Conservation (phyloP, 108 stramenopile genomes). For the Pseudonitzschia pungens region DNA sequence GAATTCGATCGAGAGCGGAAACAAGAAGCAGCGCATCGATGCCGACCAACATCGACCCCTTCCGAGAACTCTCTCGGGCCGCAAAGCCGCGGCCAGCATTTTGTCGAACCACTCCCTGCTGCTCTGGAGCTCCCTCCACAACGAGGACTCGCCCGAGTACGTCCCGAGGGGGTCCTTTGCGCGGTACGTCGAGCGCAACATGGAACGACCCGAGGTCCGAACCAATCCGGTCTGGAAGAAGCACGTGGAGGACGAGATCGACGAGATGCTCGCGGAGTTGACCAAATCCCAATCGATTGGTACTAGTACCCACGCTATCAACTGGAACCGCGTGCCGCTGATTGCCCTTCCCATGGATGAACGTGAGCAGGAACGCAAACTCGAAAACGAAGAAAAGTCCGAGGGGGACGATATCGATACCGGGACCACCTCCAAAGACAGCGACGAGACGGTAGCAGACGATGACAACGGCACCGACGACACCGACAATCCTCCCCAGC, state of each 20-base stretch:
- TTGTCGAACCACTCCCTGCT: not conserved
- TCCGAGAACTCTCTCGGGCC: too few relatives aligned
- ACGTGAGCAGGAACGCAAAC: not conserved
- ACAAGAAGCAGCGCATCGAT: too few relatives aligned
- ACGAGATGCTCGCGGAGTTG: not conserved
- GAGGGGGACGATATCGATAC: not conserved
- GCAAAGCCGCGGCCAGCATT: not conserved
- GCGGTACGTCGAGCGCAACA: not conserved
- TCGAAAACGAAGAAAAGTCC: too few relatives aligned
- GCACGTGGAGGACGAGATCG: not conserved
- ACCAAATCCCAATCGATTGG: too few relatives aligned
- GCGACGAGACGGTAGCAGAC: too few relatives aligned
- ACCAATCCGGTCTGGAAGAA: not conserved
- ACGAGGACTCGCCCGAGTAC: not conserved
- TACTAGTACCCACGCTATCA: not conserved
- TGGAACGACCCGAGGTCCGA: not conserved
- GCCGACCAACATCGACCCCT: not conserved
- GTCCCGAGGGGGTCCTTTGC: not conserved
- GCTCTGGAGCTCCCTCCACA: not conserved
- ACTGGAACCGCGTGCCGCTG: not conserved
- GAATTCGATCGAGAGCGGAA: too few relatives aligned
- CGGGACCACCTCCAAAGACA: not conserved
- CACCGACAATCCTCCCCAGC: not conserved
- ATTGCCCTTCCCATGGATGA: not conserved
- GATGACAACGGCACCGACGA: not conserved